phyloP scores from a whole-genome alignment of 208 protist genomes.

The Wallacemonas collosoma region DNA sequence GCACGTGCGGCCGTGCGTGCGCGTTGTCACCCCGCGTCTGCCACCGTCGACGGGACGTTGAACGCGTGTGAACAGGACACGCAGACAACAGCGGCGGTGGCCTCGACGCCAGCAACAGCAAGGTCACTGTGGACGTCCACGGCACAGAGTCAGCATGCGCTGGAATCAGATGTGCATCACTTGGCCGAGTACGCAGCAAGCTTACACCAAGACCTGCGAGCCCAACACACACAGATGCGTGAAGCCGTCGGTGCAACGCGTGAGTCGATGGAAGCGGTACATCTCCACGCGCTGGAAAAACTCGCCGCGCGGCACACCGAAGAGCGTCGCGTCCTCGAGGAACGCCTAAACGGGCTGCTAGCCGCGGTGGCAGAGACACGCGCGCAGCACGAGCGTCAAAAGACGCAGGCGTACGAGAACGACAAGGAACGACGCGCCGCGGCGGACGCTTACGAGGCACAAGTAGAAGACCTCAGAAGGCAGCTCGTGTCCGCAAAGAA shows the following conservation, averaged over 20 bases:
- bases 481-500: conserved; percentile 32
- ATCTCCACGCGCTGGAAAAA: conserved; percentile 23
- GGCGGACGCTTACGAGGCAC: conserved; percentile 9
- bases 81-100: no score
- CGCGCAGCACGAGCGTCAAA: not conserved
- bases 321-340: conserved; percentile 19
- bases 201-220: conserved; percentile 11
- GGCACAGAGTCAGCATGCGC: not conserved
- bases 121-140: not conserved
- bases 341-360: not conserved
- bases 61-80: no score
- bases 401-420: not conserved
- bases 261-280: conserved; percentile 20
- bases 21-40: not conserved
- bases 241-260: conserved; percentile 14
- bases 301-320: conserved; percentile 28
- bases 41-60: no score
- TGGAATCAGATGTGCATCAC: conserved; percentile 5
- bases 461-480: conserved; percentile 8
- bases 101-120: not conserved
- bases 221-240: conserved; percentile 8
- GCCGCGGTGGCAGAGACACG: not conserved
- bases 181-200: conserved; percentile 18
- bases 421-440: not conserved
- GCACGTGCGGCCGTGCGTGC: conserved; percentile 1